Evolutionary conservation across 2,329 filamentous ascomycete species (phyloP).

Genomic region (Penicillium sclerotigenum): DNA sequence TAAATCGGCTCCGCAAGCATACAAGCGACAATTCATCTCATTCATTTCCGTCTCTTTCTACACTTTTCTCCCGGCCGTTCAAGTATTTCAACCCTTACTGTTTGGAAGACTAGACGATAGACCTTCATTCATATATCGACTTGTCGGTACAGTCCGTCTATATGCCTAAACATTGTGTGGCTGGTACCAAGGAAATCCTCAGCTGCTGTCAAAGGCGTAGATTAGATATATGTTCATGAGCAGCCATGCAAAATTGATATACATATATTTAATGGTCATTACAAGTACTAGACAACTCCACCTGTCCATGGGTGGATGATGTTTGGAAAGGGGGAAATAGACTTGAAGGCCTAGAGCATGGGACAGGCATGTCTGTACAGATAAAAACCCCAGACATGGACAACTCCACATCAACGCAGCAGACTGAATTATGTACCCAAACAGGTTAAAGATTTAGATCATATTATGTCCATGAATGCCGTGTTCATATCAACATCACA

Average conservation of each 20-base stretch:
- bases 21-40: background rate
- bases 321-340: background rate
- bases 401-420: background rate
- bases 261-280: background rate
- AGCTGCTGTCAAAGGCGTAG: background rate
- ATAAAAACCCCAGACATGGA: background rate
- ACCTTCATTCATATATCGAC: background rate
- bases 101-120: too few relatives aligned
- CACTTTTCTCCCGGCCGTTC: fast-evolving
- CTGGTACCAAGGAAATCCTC: background rate
- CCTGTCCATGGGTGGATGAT: background rate
- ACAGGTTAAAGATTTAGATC: too few relatives aligned
- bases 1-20: too few relatives aligned
- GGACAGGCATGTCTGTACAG: background rate
- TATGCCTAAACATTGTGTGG: background rate
- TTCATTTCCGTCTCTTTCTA: background rate
- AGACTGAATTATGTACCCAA: background rate
- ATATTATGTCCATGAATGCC: background rate
- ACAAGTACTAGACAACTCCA: background rate
- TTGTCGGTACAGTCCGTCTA: background rate
- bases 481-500: background rate
- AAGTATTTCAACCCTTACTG: background rate
- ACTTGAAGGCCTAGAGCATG: background rate
- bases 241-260: too few relatives aligned
- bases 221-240: background rate